Base-by-base conservation (phyloP, 306 rosid genomes). In the Medicago lupulina region DNA sequence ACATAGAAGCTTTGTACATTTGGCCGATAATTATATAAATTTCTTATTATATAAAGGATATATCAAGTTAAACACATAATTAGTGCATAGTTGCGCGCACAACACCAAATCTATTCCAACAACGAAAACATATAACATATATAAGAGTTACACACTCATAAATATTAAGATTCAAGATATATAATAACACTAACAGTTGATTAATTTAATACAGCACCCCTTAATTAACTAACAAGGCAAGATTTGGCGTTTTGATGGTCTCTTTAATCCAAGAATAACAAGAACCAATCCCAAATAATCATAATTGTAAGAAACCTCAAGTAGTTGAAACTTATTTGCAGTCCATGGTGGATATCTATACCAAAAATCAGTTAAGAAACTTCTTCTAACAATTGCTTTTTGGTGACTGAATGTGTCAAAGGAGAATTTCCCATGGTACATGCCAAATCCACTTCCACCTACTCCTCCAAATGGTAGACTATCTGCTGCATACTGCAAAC, bases 321-420 rank as follows among this genome's bases (percentile, higher is more conserved):
- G 87, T 51, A 90, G 90, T 7, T 82, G 91, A 28, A 84, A 70
- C 87, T 92, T 88, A 63, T 90, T 38, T 12, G 76, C 17, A 67
- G 79, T 88, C 97, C 96, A 92, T 63, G 97, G 97, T 43, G 96
- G 97, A 76, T 58, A 92, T 77, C 96, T 84, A 61, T 75, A 92
- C 97, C 96, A 92, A 43, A 92, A 85, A 60, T 92, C 97, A 61
- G 83, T 55, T 8, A 92, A 76, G 40, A 82, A 92, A 68, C 86
- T 87, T 80, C 96, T 86, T 62, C 83, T 88, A 0, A 73, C 14
- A 8, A 92, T 51, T 1, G 86, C 87, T 43, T 90, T 89, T 11
- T 88, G 86, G 64, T 89, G 93, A 83, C 96, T 92, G 80, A 92
- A 90, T 16, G 92, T 46, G 76, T 92, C 97, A 73, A 92, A 92